A percentile compares a stretch with the other conserved stretches of the same genome.
These are phyloP conservation scores for Nicotiana tomentosiformis DNA, from an alignment of 257 asterid genomes.

Conservation along the genomic window DNA sequence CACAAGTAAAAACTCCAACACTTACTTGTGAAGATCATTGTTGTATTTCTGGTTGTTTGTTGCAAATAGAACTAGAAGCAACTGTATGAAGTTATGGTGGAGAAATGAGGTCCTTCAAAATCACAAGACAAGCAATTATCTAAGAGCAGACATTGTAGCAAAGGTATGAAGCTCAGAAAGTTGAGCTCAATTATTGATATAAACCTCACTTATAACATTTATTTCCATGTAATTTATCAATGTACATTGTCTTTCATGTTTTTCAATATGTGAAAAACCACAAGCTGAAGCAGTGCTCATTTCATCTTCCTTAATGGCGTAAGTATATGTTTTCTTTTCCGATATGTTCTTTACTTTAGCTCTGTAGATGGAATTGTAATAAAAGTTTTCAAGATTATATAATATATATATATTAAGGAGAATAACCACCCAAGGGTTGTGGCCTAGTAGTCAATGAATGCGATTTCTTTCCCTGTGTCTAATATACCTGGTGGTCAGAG, in stretches of 20 bases:
- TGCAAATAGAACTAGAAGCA: slow-evolving; percentile 62
- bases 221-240: not conserved
- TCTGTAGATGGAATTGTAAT: too few species aligned
- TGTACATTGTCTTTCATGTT: not conserved
- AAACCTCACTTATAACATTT: not conserved
- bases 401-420: too few species aligned
- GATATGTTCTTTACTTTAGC: too few species aligned
- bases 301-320: too few species aligned
- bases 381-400: too few species aligned
- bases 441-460: too few species aligned
- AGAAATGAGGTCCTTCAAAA: slow-evolving; percentile 57
- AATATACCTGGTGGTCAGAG: too few species aligned
- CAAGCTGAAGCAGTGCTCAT: too few species aligned
- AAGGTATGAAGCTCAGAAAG: slow-evolving; percentile 20
- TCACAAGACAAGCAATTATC: slow-evolving; percentile 1
- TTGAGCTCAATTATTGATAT: not conserved
- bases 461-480: too few species aligned
- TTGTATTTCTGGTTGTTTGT: slow-evolving; percentile 1
- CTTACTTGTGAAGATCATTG: not conserved
- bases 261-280: fast-evolving
- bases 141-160: slow-evolving; percentile 9
- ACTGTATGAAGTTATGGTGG: slow-evolving; percentile 74
- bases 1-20: slow-evolving; percentile 5
- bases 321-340: too few species aligned
- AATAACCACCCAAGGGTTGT: too few species aligned